These are phyloP conservation scores for Mangifera indica DNA, from an alignment of 345 rosid genomes.

Conservation along the genomic window DNA sequence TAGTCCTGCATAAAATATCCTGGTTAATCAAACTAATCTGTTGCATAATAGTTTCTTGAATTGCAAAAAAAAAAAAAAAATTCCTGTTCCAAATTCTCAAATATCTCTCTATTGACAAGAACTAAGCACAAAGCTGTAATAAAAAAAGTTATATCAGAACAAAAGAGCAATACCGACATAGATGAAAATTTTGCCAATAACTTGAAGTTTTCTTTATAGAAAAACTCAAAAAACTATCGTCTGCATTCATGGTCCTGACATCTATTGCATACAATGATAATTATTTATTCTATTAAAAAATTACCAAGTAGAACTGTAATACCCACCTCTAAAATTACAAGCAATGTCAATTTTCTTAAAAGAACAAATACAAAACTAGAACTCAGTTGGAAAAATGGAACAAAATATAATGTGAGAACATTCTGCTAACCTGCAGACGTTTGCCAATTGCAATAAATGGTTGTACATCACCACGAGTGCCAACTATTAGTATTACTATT, in stretches of 20 bases:
- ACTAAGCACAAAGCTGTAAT: conserved; percentile 6
- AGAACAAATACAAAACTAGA: neutral
- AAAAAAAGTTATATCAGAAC: neutral
- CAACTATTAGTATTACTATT: conserved; percentile 64
- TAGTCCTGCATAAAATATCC: conserved; percentile 67
- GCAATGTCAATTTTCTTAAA: neutral
- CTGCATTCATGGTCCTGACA: neutral
- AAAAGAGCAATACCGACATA: neutral
- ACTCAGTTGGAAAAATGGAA: neutral
- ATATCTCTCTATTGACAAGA: conserved; percentile 1
- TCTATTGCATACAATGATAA: neutral
- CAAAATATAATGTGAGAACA: neutral
- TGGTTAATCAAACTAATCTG: conserved; percentile 1
- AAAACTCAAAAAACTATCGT: neutral
- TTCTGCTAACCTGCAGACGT: conserved; percentile 59
- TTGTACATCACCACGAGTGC: conserved; percentile 92
- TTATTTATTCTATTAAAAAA: too few species aligned
- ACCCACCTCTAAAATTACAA: conserved; percentile 4
- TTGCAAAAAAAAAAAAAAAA: conserved; percentile 10
- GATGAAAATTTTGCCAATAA: neutral
- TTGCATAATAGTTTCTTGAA: neutral
- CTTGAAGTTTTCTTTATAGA: too few species aligned
- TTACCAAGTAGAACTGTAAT: neutral
- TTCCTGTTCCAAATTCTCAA: neutral
- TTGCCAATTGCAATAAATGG: conserved; percentile 88